Evolutionary conservation across 176 grass and related monocot genomes (phyloP).

Genomic region (Rhynchospora pubera): DNA sequence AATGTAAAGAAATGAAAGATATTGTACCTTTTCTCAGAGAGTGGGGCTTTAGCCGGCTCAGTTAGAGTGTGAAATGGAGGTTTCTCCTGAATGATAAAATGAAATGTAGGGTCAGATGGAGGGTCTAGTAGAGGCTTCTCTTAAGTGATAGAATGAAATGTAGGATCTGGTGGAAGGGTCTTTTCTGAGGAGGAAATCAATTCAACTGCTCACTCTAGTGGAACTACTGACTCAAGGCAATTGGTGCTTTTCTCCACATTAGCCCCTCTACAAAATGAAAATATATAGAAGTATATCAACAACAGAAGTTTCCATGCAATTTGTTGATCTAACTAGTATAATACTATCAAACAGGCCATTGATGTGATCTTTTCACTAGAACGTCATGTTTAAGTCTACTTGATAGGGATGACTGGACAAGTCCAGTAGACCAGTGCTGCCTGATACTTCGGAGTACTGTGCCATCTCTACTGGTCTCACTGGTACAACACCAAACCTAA

Average conservation of each 20-base stretch:
- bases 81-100: background rate
- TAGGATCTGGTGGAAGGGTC: background rate
- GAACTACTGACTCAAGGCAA: background rate
- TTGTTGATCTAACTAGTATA: background rate
- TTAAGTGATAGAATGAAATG: background rate
- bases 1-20: background rate
- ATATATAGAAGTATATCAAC: background rate
- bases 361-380: background rate
- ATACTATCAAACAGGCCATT: background rate
- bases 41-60: background rate
- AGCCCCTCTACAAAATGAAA: constrained; percentile 42
- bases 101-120: background rate
- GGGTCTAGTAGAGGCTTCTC: background rate
- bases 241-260: constrained; percentile 42
- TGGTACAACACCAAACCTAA: too few relatives aligned
- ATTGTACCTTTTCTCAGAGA: background rate
- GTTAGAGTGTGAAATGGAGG: background rate
- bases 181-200: too few relatives aligned
- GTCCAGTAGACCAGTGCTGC: background rate
- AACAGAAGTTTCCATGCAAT: background rate
- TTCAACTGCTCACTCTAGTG: background rate
- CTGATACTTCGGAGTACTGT: background rate
- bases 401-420: background rate
- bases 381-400: background rate
- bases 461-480: background rate